A percentile compares a stretch with the other conserved stretches of the same genome.
Evolutionary conservation across 2,329 filamentous ascomycete species (phyloP).

Genomic region (Thielaviopsis punctulata): DNA sequence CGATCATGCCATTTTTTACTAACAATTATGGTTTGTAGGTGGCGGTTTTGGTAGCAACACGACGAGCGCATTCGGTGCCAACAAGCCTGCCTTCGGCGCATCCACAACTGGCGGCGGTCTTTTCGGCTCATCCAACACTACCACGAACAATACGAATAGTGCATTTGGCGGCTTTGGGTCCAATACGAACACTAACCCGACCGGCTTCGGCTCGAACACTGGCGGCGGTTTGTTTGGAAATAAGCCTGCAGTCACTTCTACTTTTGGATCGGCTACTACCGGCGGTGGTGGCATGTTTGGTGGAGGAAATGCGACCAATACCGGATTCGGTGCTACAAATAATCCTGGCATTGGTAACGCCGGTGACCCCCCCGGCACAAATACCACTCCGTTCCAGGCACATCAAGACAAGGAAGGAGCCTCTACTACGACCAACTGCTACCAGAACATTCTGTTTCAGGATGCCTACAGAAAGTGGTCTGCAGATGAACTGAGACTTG

Average conservation of each 20-base stretch:
- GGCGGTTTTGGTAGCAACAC: slow-evolving; percentile 16
- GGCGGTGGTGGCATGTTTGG: slow-evolving; percentile 30
- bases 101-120: slow-evolving; percentile 25
- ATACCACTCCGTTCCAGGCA: slow-evolving; percentile 48
- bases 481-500: slow-evolving; percentile 64
- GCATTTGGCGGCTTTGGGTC: slow-evolving; percentile 25
- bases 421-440: slow-evolving; percentile 39
- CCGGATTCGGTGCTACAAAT: slow-evolving; percentile 24
- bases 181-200: slow-evolving; percentile 12
- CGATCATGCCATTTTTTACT: slow-evolving; percentile 1
- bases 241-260: slow-evolving; percentile 21
- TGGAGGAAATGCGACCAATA: slow-evolving; percentile 18
- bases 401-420: slow-evolving; percentile 57
- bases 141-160: slow-evolving; percentile 20
- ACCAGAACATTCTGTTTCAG: slow-evolving; percentile 66
- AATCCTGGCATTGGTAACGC: slow-evolving; percentile 35
- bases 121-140: slow-evolving; percentile 22
- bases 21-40: slow-evolving; percentile 12
- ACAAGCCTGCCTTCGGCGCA: slow-evolving; percentile 36
- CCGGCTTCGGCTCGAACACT: slow-evolving; percentile 11
- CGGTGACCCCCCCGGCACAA: slow-evolving; percentile 52
- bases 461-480: slow-evolving; percentile 78
- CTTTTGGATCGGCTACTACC: slow-evolving; percentile 29
- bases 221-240: slow-evolving; percentile 35
- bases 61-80: slow-evolving; percentile 21